These are phyloP conservation scores for Exophiala oligosperma DNA, from an alignment of 2,329 filamentous ascomycete genomes.

Conservation along the genomic window DNA sequence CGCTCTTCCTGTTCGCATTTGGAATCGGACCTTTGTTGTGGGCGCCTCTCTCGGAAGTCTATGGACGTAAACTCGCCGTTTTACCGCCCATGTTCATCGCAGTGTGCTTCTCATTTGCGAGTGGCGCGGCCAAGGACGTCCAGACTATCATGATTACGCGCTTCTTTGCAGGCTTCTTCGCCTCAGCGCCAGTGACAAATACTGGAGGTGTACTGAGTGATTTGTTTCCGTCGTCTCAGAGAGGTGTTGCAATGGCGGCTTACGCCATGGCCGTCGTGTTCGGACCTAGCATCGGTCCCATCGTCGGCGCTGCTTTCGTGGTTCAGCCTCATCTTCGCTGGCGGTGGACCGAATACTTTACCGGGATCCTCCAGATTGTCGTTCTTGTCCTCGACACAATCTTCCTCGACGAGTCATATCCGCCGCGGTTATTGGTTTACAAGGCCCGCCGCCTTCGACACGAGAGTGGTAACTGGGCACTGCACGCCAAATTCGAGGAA, in stretches of 20 bases:
- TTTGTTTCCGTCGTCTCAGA: conserved; percentile 59
- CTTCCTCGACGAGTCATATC: conserved; percentile 60
- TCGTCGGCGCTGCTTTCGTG: conserved; percentile 61
- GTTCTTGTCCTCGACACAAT: conserved; percentile 57
- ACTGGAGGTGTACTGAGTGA: conserved; percentile 69
- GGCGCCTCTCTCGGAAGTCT: conserved; percentile 73
- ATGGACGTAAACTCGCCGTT: conserved; percentile 63
- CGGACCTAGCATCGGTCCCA: conserved; percentile 50
- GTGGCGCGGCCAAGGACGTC: conserved; percentile 63
- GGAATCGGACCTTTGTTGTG: conserved; percentile 66
- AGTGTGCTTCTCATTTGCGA: conserved; percentile 64
- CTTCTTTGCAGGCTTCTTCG: conserved; percentile 48
- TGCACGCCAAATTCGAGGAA: conserved; percentile 43
- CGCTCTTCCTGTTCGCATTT: conserved; percentile 54
- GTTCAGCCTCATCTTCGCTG: conserved; percentile 58
- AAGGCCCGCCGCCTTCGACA: conserved; percentile 52
- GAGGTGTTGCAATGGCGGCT: conserved; percentile 67
- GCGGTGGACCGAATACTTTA: conserved; percentile 68
- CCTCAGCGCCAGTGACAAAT: conserved; percentile 63
- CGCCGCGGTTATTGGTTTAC: conserved; percentile 52
- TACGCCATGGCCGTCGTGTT: conserved; percentile 52
- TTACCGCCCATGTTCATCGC: conserved; percentile 62
- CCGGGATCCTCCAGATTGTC: conserved; percentile 62
- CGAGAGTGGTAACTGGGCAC: conserved; percentile 47
- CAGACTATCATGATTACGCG: conserved; percentile 66